Conservation (phyloP, 768 basidiomycete genomes). For the Phanerochaete carnosa region DNA sequence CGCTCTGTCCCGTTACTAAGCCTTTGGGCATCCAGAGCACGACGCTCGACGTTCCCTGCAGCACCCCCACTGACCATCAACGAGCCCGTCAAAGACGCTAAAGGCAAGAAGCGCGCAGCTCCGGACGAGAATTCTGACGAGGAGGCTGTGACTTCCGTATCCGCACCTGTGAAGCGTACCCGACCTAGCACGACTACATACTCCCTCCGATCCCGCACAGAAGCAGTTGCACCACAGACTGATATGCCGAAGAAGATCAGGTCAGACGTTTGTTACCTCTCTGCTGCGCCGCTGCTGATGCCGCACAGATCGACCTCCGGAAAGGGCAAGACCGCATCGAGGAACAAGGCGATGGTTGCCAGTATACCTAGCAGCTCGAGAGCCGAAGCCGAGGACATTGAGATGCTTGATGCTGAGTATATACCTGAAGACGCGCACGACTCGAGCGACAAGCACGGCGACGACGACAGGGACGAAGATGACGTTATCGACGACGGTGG, state of each 20-base stretch:
- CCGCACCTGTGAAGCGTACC: constrained; percentile 59
- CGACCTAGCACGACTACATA: constrained; percentile 49
- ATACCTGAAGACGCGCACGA: constrained; percentile 46
- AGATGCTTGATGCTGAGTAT: constrained; percentile 69
- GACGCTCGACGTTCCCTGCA: constrained; percentile 49
- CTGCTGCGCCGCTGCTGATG: constrained; percentile 14
- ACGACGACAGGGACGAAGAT: constrained; percentile 42
- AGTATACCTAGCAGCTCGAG: constrained; percentile 61
- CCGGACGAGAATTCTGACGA: constrained; percentile 69
- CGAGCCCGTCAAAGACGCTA: constrained; percentile 72
- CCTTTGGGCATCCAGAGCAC: constrained; percentile 40
- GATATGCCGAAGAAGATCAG: constrained; percentile 78
- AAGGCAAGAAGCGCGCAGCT: constrained; percentile 91
- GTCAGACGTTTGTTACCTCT: constrained; percentile 29
- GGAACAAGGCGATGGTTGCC: constrained; percentile 39
- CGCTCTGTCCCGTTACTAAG: neutral
- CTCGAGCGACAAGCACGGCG: constrained; percentile 2
- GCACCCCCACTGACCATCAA: constrained; percentile 56
- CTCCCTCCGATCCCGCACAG: constrained; percentile 61
- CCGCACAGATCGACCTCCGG: constrained; percentile 41
- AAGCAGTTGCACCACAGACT: constrained; percentile 33
- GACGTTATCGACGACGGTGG: constrained; percentile 44
- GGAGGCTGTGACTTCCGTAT: constrained; percentile 44
- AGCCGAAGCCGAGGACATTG: constrained; percentile 66
- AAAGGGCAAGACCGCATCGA: constrained; percentile 52